Conservation (phyloP, 495 filamentous ascomycete genomes). For the Penicillium flavigenum region DNA sequence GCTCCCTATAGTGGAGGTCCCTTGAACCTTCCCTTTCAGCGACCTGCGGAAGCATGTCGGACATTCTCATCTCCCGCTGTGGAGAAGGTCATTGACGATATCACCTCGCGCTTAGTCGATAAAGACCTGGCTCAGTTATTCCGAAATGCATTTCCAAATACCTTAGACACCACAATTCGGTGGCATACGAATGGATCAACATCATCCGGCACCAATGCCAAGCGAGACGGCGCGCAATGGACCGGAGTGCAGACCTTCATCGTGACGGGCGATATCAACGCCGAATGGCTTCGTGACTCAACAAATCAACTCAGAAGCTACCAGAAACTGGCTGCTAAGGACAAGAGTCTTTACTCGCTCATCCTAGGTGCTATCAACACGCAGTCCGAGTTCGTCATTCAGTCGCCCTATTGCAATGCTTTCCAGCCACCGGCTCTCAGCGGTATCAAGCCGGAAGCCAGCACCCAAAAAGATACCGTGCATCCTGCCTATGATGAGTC, state of each 20-base stretch:
- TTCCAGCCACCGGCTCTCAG: slow-evolving; percentile 92
- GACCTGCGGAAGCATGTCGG: slow-evolving; percentile 75
- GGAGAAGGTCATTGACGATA: slow-evolving; percentile 80
- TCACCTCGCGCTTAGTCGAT: slow-evolving; percentile 76
- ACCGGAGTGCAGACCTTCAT: slow-evolving; percentile 87
- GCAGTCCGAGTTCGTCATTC: slow-evolving; percentile 90
- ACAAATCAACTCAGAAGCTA: slow-evolving; percentile 94
- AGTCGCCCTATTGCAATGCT: slow-evolving; percentile 95
- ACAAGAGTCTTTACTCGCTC: slow-evolving; percentile 69
- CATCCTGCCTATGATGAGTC: slow-evolving; percentile 82
- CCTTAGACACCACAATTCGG: slow-evolving; percentile 85
- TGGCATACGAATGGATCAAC: slow-evolving; percentile 62
- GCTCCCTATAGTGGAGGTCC: slow-evolving; percentile 76
- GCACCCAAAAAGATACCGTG: slow-evolving; percentile 77
- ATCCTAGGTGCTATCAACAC: slow-evolving; percentile 96
- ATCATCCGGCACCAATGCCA: slow-evolving; percentile 36
- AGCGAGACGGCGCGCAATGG: slow-evolving; percentile 64
- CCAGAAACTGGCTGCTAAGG: slow-evolving; percentile 76
- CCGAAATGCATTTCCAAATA: slow-evolving; percentile 96
- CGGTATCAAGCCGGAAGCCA: slow-evolving; percentile 63
- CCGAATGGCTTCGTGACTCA: slow-evolving; percentile 96
- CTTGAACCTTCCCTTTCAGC: slow-evolving; percentile 82
- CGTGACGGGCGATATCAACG: slow-evolving; percentile 98
- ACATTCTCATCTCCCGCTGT: slow-evolving; percentile 84
- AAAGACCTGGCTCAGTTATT: slow-evolving; percentile 90